These are phyloP conservation scores for Euphorbia schlechtendalii DNA, from an alignment of 441 rosid species.

Conservation along the genomic window DNA sequence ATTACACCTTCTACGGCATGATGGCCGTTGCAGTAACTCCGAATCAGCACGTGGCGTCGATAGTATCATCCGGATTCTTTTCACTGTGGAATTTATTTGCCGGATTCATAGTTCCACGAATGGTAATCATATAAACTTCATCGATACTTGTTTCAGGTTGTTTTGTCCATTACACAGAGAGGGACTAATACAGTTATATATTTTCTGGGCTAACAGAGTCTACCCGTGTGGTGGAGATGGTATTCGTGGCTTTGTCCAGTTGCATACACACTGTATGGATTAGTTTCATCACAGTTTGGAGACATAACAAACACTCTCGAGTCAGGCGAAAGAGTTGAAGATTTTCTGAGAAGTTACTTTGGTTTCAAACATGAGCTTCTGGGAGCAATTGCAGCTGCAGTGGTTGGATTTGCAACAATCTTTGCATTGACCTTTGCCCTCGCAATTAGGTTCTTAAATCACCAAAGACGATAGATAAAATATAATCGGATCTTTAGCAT, in stretches of 20 bases:
- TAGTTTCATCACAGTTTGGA: constrained; percentile 36
- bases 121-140: too few relatives aligned
- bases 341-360: constrained; percentile 23
- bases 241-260: constrained; percentile 52
- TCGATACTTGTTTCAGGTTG: background rate
- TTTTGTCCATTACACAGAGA: background rate
- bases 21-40: constrained; percentile 75
- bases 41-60: constrained; percentile 50
- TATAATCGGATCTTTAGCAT: background rate
- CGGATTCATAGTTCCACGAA: too few relatives aligned
- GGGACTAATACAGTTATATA: background rate
- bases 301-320: constrained; percentile 21
- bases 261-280: constrained; percentile 34
- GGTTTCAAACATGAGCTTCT: constrained; percentile 38
- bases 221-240: constrained; percentile 70
- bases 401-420: too few relatives aligned
- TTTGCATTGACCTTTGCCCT: constrained; percentile 17
- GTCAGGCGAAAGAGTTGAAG: constrained; percentile 22
- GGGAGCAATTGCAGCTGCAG: too few relatives aligned
- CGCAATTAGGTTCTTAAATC: constrained; percentile 29
- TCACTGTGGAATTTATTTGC: constrained; percentile 60
- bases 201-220: constrained; percentile 22
- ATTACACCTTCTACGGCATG: constrained; percentile 82
- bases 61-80: constrained; percentile 39
- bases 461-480: too few relatives aligned